Percentiles rank a stretch among this genome's conserved stretches.
These are phyloP conservation scores for Shiraia sp. DNA, from an alignment of 2,329 filamentous ascomycete species.

Conservation along the genomic window DNA sequence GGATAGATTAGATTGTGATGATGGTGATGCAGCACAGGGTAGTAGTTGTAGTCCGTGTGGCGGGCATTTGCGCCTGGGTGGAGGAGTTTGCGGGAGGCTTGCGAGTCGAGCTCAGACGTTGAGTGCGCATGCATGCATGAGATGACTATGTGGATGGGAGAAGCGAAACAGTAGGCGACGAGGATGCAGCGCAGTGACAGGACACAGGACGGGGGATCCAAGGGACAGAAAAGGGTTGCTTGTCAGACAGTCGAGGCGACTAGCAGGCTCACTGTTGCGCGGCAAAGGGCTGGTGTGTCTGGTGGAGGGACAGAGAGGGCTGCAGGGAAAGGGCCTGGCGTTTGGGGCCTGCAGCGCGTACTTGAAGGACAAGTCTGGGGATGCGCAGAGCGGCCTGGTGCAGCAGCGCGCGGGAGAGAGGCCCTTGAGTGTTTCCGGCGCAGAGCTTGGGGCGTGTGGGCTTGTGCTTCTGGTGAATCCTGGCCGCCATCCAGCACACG, in stretches of 20 bases:
- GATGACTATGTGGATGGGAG: conserved; percentile 36
- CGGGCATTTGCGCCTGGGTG: conserved; percentile 38
- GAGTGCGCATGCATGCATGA: conserved; percentile 47
- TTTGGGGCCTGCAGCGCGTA: conserved; percentile 40
- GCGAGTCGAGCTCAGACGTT: conserved; percentile 37
- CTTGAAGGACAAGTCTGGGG: conserved; percentile 40
- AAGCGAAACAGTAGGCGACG: conserved; percentile 38
- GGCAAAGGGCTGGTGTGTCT: conserved; percentile 24
- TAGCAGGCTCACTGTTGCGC: conserved; percentile 26
- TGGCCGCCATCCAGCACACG: conserved; percentile 28
- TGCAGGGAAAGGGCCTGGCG: conserved; percentile 40
- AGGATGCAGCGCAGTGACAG: conserved; percentile 28
- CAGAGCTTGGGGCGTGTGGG: conserved; percentile 23
- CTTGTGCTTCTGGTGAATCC: conserved; percentile 31
- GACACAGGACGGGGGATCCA: no score
- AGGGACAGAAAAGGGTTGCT: no score
- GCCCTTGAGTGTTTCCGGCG: conserved; percentile 36
- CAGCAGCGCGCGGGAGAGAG: conserved; percentile 35
- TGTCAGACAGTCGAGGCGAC: no score
- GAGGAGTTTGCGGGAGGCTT: conserved; percentile 34
- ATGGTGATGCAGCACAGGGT: no score
- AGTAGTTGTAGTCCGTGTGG: conserved; percentile 26
- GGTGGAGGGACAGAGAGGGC: conserved; percentile 21
- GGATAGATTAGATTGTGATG: no score
- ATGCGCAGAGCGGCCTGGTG: conserved; percentile 39